phyloP scores from a whole-genome alignment of 169 alveolate species.

The Eimeria praecox region DNA sequence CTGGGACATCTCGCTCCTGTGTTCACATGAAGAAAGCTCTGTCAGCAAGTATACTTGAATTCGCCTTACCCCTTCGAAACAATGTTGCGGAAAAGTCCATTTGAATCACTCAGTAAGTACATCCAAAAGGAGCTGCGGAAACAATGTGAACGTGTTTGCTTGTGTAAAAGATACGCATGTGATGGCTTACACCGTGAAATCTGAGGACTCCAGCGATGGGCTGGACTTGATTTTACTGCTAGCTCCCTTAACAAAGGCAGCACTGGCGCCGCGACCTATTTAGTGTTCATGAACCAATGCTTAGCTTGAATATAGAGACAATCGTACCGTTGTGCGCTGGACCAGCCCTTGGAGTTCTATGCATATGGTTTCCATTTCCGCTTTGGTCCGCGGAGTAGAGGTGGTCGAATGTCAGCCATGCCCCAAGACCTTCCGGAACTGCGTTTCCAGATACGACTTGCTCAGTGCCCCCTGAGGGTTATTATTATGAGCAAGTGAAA shows the following conservation, averaged over 20 bases:
- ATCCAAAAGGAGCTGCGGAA: conserved; percentile 80
- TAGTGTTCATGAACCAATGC: neutral
- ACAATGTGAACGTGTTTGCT: neutral
- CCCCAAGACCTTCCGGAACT: conserved; percentile 77
- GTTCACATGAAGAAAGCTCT: neutral
- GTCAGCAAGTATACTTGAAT: neutral
- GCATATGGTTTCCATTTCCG: conserved; percentile 84
- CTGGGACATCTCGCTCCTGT: conserved; percentile 78
- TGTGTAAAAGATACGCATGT: neutral
- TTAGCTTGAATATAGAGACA: neutral
- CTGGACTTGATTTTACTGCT: conserved; percentile 79
- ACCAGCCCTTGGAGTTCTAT: conserved; percentile 80
- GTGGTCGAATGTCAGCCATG: conserved; percentile 82
- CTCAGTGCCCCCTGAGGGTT: conserved; percentile 62
- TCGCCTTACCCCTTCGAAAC: conserved; percentile 80
- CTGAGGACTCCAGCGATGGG: conserved; percentile 67
- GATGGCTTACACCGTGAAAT: conserved; percentile 74
- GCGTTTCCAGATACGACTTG: conserved; percentile 53
- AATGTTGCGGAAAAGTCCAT: conserved; percentile 79
- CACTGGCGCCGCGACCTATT: conserved; percentile 80
- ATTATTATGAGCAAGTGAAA: no score
- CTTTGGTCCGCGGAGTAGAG: conserved; percentile 80
- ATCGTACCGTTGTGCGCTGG: conserved; percentile 80
- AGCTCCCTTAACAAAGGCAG: conserved; percentile 79
- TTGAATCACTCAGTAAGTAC: conserved; percentile 81